Evolutionary conservation across 768 basidiomycete species (phyloP).

Genomic region (Pholiota conissans): DNA sequence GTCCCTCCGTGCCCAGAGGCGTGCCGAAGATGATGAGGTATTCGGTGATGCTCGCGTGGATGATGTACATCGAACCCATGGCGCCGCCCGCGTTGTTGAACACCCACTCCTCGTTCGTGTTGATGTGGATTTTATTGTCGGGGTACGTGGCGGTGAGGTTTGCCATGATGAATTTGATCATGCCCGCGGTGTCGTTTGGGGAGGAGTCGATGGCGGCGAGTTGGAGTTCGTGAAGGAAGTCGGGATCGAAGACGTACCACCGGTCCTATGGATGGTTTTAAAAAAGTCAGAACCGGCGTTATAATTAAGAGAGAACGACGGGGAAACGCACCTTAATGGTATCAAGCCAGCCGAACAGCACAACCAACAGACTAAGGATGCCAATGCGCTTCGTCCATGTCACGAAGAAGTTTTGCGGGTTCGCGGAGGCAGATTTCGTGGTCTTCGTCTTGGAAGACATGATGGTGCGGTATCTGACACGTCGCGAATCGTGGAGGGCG

Average conservation of each 20-base stretch:
- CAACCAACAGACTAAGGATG: slow-evolving; percentile 33
- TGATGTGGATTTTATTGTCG: slow-evolving; percentile 49
- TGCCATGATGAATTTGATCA: slow-evolving; percentile 79
- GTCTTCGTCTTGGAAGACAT: slow-evolving; percentile 16
- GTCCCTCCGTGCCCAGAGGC: slow-evolving; percentile 95
- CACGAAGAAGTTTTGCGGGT: slow-evolving; percentile 17
- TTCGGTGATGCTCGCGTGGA: slow-evolving; percentile 96
- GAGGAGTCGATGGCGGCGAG: slow-evolving; percentile 69
- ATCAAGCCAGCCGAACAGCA: slow-evolving; percentile 53
- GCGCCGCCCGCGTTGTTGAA: slow-evolving; percentile 98
- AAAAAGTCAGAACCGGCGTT: not conserved
- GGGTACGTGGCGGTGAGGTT: slow-evolving; percentile 80
- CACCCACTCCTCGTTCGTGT: slow-evolving; percentile 81
- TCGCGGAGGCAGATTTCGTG: slow-evolving; percentile 3
- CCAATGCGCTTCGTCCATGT: slow-evolving; percentile 40
- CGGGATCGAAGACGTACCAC: slow-evolving; percentile 87
- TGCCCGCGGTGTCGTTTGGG: slow-evolving; percentile 63
- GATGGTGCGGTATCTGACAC: not conserved
- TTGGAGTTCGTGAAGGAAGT: slow-evolving; percentile 69
- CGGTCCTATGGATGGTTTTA: slow-evolving; percentile 51
- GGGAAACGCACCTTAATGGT: slow-evolving; percentile 53
- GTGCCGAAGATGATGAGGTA: slow-evolving; percentile 97
- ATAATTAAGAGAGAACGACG: not conserved
- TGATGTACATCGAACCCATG: slow-evolving; percentile 98
- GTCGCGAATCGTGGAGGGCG: not conserved